Percentiles rank a stretch among this genome's conserved stretches.
Conservation (phyloP, 495 filamentous ascomycete genomes). For the Lichenothelia convexa region DNA sequence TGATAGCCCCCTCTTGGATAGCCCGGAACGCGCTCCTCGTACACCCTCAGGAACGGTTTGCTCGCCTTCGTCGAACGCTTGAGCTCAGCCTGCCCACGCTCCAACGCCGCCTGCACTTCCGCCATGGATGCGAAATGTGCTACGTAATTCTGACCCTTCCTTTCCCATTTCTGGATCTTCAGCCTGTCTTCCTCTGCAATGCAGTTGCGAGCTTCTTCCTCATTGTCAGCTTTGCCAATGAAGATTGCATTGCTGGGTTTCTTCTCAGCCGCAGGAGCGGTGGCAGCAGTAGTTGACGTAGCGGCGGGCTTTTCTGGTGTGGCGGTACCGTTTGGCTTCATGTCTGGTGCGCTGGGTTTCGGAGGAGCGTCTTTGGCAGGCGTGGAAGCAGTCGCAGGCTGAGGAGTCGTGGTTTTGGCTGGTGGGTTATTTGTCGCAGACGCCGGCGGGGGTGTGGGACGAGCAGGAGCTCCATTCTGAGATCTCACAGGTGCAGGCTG, state of each 20-base stretch:
- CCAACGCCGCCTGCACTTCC: slow-evolving; percentile 58
- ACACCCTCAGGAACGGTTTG: no score
- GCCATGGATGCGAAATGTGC: slow-evolving; percentile 61
- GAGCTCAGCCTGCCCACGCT: slow-evolving; percentile 50
- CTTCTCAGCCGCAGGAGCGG: slow-evolving; percentile 8
- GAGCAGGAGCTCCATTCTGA: slow-evolving; percentile 15
- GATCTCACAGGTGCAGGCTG: slow-evolving; percentile 15
- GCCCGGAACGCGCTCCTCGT: no score
- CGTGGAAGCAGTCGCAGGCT: slow-evolving; percentile 21
- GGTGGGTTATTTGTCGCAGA: slow-evolving; percentile 21
- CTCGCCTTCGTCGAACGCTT: no score
- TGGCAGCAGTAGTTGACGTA: slow-evolving; percentile 1
- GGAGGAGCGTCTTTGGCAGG: slow-evolving; percentile 21
- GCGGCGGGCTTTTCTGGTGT: slow-evolving; percentile 8
- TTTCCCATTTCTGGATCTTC: slow-evolving; percentile 65
- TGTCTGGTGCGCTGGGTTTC: slow-evolving; percentile 16
- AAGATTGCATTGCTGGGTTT: slow-evolving; percentile 60
- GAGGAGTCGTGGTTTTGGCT: slow-evolving; percentile 36
- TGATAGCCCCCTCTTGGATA: no score
- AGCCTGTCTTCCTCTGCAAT: slow-evolving; percentile 64
- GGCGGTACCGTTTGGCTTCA: slow-evolving; percentile 23
- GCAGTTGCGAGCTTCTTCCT: slow-evolving; percentile 58
- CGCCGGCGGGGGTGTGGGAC: slow-evolving; percentile 27
- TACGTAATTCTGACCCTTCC: slow-evolving; percentile 58
- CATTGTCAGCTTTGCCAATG: slow-evolving; percentile 56